Percentiles rank a stretch among this genome's conserved stretches.
Conservation (phyloP, 176 grass and related monocot species). For the Aegilops sharonensis region DNA sequence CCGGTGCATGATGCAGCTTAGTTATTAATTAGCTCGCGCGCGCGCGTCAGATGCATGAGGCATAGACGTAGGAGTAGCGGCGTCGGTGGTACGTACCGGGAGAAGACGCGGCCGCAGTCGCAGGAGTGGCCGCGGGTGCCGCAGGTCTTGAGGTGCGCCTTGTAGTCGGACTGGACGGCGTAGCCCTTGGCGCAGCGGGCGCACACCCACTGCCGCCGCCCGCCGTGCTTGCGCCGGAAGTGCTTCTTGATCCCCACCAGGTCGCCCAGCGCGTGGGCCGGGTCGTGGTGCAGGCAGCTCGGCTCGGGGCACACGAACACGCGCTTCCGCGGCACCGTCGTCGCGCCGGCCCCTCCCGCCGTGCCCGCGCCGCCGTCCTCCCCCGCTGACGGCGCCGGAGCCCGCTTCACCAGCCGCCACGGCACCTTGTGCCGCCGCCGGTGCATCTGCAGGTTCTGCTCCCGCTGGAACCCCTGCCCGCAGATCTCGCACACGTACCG, state of each 20-base stretch:
- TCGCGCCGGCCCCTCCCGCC: background rate
- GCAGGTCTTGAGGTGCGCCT: slow-evolving; percentile 97
- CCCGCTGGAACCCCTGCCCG: slow-evolving; percentile 86
- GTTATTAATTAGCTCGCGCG: background rate
- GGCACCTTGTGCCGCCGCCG: slow-evolving; percentile 90
- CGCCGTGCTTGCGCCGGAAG: slow-evolving; percentile 87
- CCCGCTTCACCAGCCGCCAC: slow-evolving; percentile 68
- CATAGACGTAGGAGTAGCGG: too few species aligned
- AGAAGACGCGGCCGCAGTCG: slow-evolving; percentile 93
- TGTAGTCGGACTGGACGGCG: slow-evolving; percentile 94
- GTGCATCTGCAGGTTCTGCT: slow-evolving; percentile 98
- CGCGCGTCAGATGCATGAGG: background rate
- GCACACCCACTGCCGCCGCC: slow-evolving; percentile 76
- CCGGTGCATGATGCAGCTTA: background rate
- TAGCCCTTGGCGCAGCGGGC: slow-evolving; percentile 78
- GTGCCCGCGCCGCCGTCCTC: background rate
- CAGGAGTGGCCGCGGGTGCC: slow-evolving; percentile 92
- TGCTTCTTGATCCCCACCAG: slow-evolving; percentile 95
- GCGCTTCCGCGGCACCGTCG: slow-evolving; percentile 36
- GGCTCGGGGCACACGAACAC: slow-evolving; percentile 90
- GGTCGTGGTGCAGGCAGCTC: slow-evolving; percentile 90
- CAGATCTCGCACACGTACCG: slow-evolving; percentile 92
- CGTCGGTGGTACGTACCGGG: slow-evolving; percentile 26
- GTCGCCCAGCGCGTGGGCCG: slow-evolving; percentile 81
- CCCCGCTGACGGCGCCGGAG: slow-evolving; percentile 10